Evolutionary conservation across 1,284 basidiomycete species (phyloP), one percentile per base, ranked within the genome.

Genomic region (Dichomitus squalens): DNA sequence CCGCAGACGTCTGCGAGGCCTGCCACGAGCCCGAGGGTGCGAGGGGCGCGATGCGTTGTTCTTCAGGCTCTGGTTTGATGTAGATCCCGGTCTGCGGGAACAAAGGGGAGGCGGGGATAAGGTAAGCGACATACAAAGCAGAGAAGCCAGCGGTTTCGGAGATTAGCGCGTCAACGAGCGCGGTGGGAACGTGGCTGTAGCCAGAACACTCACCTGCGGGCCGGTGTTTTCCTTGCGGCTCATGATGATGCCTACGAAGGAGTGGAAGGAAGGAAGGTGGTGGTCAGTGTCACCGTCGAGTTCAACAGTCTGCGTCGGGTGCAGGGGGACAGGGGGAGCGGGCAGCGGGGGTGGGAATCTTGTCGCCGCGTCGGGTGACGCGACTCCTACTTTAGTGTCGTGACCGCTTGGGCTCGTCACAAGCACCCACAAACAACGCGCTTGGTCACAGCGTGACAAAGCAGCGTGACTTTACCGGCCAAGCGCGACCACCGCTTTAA

Each of bases 41-140:
- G 11, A 70, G 64, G 46, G 70, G 71, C 12, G 68, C 54, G 25
- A 74, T 62, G 14, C 61, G 64, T 27, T 58, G 59, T 40, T 79
- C 78, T 53, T 69, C 67, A 5, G 76, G 79, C 57, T 81, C 80
- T 23, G 74, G 67, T 59, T 82, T 82, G 49, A 81, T 69, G 35
- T 62, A 63, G 40, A 53, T 58, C 38, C 49, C 55, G 38, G 49
- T 55, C 66, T 68, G 48, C 55, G 41, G 9, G 16, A 55, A 44
- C 49, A 59, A 39, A 38, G 20, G 39, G 40, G 40, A 25, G 40
- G 40, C 33, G 8, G 35, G 39, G 47, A 49, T 23, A 53, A 58
- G 56, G 57, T 60, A 20, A 64, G 53, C 50, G 40, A 47, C 50
- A 29, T 12, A 23, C 43, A 38, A 49, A 20, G 33, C 48, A 52